These are phyloP conservation scores for Candida krabiensis DNA, from an alignment of 805 yeast genomes.

Conservation along the genomic window DNA sequence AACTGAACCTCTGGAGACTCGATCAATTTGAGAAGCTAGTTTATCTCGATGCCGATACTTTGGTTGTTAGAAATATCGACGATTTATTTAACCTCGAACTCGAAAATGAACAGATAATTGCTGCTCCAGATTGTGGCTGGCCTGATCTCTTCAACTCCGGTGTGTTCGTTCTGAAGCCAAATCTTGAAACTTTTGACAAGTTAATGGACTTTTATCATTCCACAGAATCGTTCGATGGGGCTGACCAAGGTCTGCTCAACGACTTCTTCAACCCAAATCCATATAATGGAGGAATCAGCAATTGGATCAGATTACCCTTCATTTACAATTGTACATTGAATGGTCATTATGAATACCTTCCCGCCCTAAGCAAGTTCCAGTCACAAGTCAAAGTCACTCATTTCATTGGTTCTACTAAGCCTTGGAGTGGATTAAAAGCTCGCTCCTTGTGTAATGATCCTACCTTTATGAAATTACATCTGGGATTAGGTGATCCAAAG, in stretches of 20 bases:
- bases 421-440: constrained; percentile 25
- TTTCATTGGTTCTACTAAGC: constrained; percentile 65
- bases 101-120: constrained; percentile 37
- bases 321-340: constrained; percentile 74
- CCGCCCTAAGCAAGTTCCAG: constrained; percentile 31
- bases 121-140: constrained; percentile 86
- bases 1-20: constrained; percentile 54
- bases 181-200: constrained; percentile 37
- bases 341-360: constrained; percentile 35
- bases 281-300: constrained; percentile 15
- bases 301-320: constrained; percentile 78
- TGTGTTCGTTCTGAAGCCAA: constrained; percentile 61
- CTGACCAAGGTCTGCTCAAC: constrained; percentile 88
- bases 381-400: constrained; percentile 54
- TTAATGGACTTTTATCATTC: constrained; percentile 35
- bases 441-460: constrained; percentile 8
- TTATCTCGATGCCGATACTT: constrained; percentile 61
- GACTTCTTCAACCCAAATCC: constrained; percentile 53
- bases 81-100: constrained; percentile 26
- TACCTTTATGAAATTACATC: constrained; percentile 12
- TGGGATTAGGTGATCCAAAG: constrained; percentile 13
- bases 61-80: constrained; percentile 41
- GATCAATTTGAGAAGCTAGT: constrained; percentile 44
- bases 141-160: constrained; percentile 90
- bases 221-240: constrained; percentile 67